Base-by-base conservation (phyloP, 148 eudicot genomes). In the Camellia japonica region DNA sequence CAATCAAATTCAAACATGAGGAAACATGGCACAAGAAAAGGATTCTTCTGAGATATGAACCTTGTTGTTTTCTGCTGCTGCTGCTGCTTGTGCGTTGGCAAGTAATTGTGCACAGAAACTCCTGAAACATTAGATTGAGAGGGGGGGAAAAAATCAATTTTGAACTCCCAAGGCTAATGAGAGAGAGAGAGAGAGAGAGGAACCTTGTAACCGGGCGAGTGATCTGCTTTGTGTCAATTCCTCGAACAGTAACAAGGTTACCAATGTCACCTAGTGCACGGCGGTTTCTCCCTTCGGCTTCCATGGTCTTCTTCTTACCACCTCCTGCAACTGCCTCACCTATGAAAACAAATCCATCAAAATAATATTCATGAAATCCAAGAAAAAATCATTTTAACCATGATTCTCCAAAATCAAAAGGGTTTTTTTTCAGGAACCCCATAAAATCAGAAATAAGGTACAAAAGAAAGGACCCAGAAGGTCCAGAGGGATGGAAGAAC, bases 51-150 rank as follows among this genome's bases (percentile, higher is more conserved):
- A 54, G 56, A 65, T 42, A 52, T 19, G 49, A 56, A 87, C 88
- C 90, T 91, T 91, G 30, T 74, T 86, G 59, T 86, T 86, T 60
- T 88, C 82, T 9, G 87, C 77, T 7, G 77, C 86, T 13, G 89
- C 97, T 55, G 79, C 85, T 14, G 81, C 84, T 58, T 92, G 95
- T 69, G 93, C 93, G 66, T 92, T 92, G 3, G 97, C 98, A 15
- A 93, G 86, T 82, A 94, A 83, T 70, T 90, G 89, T 4, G 91
- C 93, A 66, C 91, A 62, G 60, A 87, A 87, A 68, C 87, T 87
- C 89, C 86, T 87, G 85, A 66, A 73, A 43, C 42, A 55, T 18
- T n/a, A 52, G 18, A 30, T 30, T 30, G 38, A 30, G 38, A 30
- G 23, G 54, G 70, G 70, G 67, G 2, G 19, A 44, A 60, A 11